Conservation (phyloP, 1,284 basidiomycete species). For the Xerocomus minutiporus region DNA sequence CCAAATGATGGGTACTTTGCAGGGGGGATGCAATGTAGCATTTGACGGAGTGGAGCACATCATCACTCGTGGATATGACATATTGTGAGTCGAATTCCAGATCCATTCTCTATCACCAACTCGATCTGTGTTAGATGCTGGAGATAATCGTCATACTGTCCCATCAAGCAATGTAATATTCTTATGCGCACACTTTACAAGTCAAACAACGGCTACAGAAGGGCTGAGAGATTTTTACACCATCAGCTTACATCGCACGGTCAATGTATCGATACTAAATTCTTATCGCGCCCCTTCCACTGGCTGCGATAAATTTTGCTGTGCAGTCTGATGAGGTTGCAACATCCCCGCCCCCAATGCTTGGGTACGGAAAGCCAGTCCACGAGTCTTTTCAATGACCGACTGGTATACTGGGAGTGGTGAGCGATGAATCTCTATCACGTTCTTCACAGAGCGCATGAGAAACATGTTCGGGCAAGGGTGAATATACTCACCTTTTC, state of each 20-base stretch:
- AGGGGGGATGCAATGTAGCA: conserved; percentile 43
- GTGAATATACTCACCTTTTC: conserved; percentile 62
- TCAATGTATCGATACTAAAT: conserved; percentile 4
- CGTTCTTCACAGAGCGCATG: conserved; percentile 56
- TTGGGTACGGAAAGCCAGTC: conserved; percentile 87
- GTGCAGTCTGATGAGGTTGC: conserved; percentile 41
- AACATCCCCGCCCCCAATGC: conserved; percentile 84
- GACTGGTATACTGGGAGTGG: conserved; percentile 89
- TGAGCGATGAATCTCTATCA: conserved; percentile 92
- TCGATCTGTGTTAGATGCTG: no score
- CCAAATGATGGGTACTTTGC: conserved; percentile 16
- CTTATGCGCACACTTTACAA: no score
- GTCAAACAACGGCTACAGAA: no score
- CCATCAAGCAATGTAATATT: no score
- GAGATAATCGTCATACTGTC: no score
- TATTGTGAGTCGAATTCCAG: conserved; percentile 43
- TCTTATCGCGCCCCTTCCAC: conserved; percentile 31
- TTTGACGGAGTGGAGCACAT: conserved; percentile 41
- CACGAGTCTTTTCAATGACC: conserved; percentile 94
- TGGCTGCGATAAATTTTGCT: conserved; percentile 31
- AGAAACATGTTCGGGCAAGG: neutral
- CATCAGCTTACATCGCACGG: conserved; percentile 12
- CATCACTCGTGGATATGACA: conserved; percentile 48
- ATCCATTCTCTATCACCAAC: no score
- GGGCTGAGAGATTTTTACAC: neutral